These are phyloP conservation scores for Leucocoprinus birnbaumii DNA, from an alignment of 768 basidiomycete genomes.

Conservation along the genomic window DNA sequence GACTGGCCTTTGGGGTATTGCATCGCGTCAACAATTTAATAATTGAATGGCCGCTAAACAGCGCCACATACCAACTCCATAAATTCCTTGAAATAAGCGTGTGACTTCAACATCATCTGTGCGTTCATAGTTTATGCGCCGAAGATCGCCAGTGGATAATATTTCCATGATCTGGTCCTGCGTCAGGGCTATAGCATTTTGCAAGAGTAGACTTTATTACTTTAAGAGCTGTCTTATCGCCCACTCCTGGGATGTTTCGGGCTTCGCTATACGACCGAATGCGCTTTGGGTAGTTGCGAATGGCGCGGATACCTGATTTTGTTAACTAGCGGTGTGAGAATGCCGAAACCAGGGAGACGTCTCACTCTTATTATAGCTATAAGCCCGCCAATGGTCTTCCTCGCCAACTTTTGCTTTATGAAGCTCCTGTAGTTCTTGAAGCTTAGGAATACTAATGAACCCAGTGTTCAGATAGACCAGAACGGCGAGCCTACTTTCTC, in stretches of 20 bases:
- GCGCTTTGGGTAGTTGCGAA: constrained; percentile 53
- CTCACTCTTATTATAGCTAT: constrained; percentile 65
- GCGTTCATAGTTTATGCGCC: constrained; percentile 63
- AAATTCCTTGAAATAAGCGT: constrained; percentile 72
- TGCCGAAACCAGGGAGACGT: neutral
- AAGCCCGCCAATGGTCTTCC: constrained; percentile 68
- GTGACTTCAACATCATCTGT: constrained; percentile 60
- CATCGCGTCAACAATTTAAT: neutral
- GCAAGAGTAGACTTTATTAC: constrained; percentile 23
- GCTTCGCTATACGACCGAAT: constrained; percentile 63
- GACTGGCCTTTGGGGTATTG: constrained; percentile 42
- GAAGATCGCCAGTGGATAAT: constrained; percentile 66
- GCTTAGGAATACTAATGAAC: constrained; percentile 35
- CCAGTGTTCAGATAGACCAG: neutral
- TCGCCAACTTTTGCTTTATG: constrained; percentile 58
- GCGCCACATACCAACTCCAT: constrained; percentile 69
- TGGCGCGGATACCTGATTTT: constrained; percentile 50
- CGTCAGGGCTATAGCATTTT: neutral
- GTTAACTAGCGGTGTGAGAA: neutral
- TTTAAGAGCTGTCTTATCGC: constrained; percentile 75
- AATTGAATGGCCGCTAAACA: neutral
- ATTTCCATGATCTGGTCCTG: constrained; percentile 74
- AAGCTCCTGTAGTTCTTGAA: constrained; percentile 62
- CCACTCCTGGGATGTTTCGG: constrained; percentile 55
- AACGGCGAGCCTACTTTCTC: constrained; percentile 51